These are phyloP conservation scores for Trametes punicea DNA, from an alignment of 768 basidiomycete species.

Conservation along the genomic window DNA sequence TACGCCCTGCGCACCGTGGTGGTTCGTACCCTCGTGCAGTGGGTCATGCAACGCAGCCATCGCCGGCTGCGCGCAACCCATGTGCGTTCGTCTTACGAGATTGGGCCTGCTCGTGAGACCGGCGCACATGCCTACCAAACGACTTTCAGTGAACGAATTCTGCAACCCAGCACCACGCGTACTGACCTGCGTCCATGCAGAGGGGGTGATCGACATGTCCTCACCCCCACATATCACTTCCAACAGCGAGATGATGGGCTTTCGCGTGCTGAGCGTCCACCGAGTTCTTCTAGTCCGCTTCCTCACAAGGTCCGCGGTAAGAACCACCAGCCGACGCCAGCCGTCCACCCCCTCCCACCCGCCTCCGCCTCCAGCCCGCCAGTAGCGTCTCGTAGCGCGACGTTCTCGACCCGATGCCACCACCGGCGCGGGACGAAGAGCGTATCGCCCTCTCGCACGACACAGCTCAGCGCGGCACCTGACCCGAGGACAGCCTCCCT, in stretches of 20 bases:
- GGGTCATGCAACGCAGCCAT: not conserved
- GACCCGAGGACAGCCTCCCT: conserved; percentile 8
- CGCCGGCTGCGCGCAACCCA: not conserved
- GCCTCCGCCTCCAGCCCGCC: not conserved
- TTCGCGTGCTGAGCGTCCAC: too few species aligned
- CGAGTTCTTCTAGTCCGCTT: not conserved
- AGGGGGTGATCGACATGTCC: too few species aligned
- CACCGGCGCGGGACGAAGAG: conserved; percentile 26
- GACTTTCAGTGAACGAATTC: too few species aligned
- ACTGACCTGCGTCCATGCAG: too few species aligned
- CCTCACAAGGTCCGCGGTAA: conserved; percentile 10
- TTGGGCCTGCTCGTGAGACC: too few species aligned
- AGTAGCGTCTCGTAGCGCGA: conserved; percentile 15
- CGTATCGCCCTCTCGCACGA: conserved; percentile 25
- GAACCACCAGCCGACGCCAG: conserved; percentile 29
- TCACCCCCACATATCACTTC: too few species aligned
- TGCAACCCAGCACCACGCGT: too few species aligned
- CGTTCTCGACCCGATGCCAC: conserved; percentile 30
- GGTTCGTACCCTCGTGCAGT: not conserved
- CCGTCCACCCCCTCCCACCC: conserved; percentile 21
- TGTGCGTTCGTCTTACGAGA: not conserved
- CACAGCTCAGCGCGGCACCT: conserved; percentile 16
- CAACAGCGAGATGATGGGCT: too few species aligned
- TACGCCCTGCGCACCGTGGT: conserved; percentile 6
- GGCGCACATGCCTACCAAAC: not conserved